These are phyloP conservation scores for Pistacia vera DNA, from an alignment of 345 rosid genomes.

Conservation along the genomic window DNA sequence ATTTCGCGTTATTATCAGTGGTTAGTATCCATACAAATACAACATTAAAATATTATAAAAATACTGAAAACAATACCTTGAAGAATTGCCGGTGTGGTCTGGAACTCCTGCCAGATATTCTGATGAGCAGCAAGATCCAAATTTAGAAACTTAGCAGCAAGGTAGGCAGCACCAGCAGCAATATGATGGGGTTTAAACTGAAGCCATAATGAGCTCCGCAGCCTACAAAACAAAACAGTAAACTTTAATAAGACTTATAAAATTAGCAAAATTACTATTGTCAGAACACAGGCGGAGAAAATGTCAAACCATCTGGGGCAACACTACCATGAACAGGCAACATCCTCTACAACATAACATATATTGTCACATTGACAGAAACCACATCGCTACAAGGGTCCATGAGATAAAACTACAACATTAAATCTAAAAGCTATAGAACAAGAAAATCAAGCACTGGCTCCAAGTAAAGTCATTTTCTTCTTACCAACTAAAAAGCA, in stretches of 20 bases:
- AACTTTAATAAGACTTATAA: not conserved
- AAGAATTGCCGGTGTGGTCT: constrained; percentile 61
- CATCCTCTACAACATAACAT: constrained; percentile 29
- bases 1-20: not conserved
- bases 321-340: constrained; percentile 18
- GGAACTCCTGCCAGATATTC: constrained; percentile 70
- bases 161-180: constrained; percentile 84
- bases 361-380: constrained; percentile 27
- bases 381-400: constrained; percentile 21
- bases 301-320: constrained; percentile 30
- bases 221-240: constrained; percentile 50
- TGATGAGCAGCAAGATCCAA: constrained; percentile 55
- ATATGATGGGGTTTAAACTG: constrained; percentile 80
- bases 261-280: not conserved
- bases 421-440: constrained; percentile 17
- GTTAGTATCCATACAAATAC: not conserved
- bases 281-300: constrained; percentile 4
- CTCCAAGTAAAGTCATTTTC: constrained; percentile 35
- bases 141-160: constrained; percentile 65
- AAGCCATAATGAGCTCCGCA: constrained; percentile 83
- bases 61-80: constrained; percentile 44
- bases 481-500: constrained; percentile 80
- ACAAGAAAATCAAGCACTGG: constrained; percentile 20
- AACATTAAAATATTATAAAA: not conserved
- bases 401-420: constrained; percentile 13